Base-by-base conservation (phyloP, 2,329 filamentous ascomycete genomes). In the Boeremia exigua region DNA sequence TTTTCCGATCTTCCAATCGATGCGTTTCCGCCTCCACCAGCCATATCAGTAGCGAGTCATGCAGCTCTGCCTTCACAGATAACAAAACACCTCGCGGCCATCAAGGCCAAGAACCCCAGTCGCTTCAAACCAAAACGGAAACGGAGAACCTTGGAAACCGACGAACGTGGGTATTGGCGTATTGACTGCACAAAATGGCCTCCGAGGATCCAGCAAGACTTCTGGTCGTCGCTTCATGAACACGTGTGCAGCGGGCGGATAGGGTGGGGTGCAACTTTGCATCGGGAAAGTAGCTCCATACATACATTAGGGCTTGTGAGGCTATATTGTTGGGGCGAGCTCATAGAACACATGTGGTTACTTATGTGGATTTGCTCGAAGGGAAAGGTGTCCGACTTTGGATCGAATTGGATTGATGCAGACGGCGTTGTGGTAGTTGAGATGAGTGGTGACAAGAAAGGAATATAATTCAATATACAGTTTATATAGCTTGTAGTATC, bases 121-220 rank as follows among this genome's bases (percentile, higher is more conserved):
- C 62, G 66, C 8, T 81, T 75, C 60, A 67, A 67, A 19, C 76
- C 77, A 14, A 38, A 61, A 3, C 59, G 43, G 6, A 58, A 84
- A 47, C 75, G 76, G 1, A 79, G 88, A 4, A 68, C 74, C 0
- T 75, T 89, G 1, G 75, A 81, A 2, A 75, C 76, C 0, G 83
- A 88, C 33, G 92, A 96, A 71, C 82, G 93, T 14, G 93, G 92
- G 0, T 87, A 90, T 74, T 97, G 93, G 93, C 73, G 80, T 2
- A 66, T 96, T 4, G 78, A 86, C 60, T 86, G 83, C 61, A 68
- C 75, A 0, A 46, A 63, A 1, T 92, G 88, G 88, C 69, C 77
- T 0, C 48, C 69, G 0, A 71, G 75, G 0, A 66, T 81, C 4
- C 82, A 84, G 45, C 71, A 78, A 14, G 76, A 80, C 2, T 81